Evolutionary conservation across 2,329 filamentous ascomycete species (phyloP).

Genomic region (Colletotrichum kahawae): DNA sequence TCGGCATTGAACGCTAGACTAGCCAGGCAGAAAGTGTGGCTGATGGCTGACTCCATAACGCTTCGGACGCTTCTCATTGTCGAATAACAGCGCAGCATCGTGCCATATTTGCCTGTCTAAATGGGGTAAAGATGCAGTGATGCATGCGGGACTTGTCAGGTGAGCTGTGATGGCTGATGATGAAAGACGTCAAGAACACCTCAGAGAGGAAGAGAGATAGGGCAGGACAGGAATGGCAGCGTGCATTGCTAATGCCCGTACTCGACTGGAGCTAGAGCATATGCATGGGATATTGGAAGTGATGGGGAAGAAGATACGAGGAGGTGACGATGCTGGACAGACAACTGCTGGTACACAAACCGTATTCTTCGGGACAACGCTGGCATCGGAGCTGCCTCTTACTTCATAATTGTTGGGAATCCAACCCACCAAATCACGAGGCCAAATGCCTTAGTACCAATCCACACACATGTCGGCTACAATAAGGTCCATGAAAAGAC

Average conservation of each 20-base stretch:
- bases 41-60: fast-evolving
- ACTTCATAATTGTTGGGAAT: neutral
- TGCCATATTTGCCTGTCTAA: fast-evolving
- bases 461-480: neutral
- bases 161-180: neutral
- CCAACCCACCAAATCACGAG: neutral
- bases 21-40: fast-evolving
- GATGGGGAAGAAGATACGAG: neutral
- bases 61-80: neutral
- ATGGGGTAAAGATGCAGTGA: neutral
- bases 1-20: neutral
- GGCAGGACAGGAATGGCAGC: neutral
- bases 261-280: fast-evolving
- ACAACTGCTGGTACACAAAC: neutral
- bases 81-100: neutral
- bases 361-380: neutral
- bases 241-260: neutral
- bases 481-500: neutral
- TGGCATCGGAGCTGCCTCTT: neutral
- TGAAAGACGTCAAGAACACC: neutral
- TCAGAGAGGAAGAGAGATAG: neutral
- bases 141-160: fast-evolving
- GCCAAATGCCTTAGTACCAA: neutral
- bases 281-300: fast-evolving
- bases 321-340: neutral